Percentiles rank a stretch among this genome's conserved stretches.
Evolutionary conservation across 371 early-diverging fungal genomes (phyloP).

Genomic region (Funneliformis caledonium): DNA sequence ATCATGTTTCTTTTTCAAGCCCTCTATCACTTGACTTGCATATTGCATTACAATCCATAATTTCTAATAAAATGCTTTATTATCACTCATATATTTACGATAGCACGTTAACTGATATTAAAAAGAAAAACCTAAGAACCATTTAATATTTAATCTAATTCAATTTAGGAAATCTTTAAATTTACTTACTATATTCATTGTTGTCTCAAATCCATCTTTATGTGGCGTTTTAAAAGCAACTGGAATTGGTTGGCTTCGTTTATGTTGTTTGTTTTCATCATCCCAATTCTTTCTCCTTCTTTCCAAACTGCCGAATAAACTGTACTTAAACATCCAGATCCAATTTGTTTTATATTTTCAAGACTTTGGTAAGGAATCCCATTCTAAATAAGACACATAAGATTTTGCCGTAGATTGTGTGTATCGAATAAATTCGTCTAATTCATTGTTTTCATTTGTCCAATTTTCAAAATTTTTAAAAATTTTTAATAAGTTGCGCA

Average conservation of each 20-base stretch:
- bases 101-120: too few species aligned
- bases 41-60: too few species aligned
- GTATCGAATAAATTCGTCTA: conserved; percentile 23
- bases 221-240: neutral
- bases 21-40: too few species aligned
- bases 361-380: conserved; percentile 13
- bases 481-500: neutral
- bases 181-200: too few species aligned
- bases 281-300: conserved; percentile 5
- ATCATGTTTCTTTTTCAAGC: too few species aligned
- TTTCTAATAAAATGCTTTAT: too few species aligned
- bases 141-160: too few species aligned
- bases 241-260: neutral
- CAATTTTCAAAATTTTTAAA: conserved; percentile 30
- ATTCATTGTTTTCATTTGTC: conserved; percentile 8
- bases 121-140: too few species aligned
- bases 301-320: conserved; percentile 1
- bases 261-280: neutral
- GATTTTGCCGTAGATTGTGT: neutral
- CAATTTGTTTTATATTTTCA: conserved; percentile 1
- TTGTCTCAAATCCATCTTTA: too few species aligned
- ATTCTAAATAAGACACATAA: conserved; percentile 1
- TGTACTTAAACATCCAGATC: neutral
- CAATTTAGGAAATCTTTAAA: too few species aligned
- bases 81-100: too few species aligned